Percentiles rank a stretch among this genome's conserved stretches.
Evolutionary conservation across 208 protist species (phyloP).

Genomic region (Vickermania spadyakhi): DNA sequence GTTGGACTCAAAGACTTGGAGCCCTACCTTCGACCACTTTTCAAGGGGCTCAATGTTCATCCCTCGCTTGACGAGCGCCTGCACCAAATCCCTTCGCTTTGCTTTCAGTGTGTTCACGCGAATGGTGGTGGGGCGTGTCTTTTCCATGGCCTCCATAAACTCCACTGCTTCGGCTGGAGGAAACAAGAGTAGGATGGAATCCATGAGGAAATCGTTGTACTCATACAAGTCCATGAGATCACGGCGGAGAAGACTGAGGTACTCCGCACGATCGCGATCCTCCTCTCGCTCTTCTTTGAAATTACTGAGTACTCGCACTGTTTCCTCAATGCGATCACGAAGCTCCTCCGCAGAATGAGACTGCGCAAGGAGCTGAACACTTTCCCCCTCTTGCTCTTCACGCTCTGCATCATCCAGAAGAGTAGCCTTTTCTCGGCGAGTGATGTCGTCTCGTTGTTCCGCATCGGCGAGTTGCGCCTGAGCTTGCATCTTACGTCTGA

Average conservation of each 20-base stretch:
- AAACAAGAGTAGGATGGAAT: conserved; percentile 94
- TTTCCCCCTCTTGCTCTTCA: conserved; percentile 14
- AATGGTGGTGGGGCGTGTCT: conserved; percentile 96
- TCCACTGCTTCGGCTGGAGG: conserved; percentile 86
- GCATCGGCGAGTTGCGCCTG: conserved; percentile 52
- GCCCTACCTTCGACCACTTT: conserved; percentile 95
- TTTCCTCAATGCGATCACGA: conserved; percentile 85
- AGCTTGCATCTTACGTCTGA: conserved; percentile 45
- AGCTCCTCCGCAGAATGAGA: conserved; percentile 69
- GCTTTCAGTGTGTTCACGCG: conserved; percentile 97
- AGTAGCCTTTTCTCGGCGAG: conserved; percentile 39
- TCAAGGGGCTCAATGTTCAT: conserved; percentile 97
- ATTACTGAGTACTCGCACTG: conserved; percentile 89
- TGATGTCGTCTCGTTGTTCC: conserved; percentile 55
- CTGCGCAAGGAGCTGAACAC: conserved; percentile 39
- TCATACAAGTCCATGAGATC: conserved; percentile 95
- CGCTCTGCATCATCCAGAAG: conserved; percentile 36
- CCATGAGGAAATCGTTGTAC: conserved; percentile 93
- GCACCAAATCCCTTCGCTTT: conserved; percentile 92
- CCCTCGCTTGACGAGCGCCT: conserved; percentile 92
- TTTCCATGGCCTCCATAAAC: conserved; percentile 97
- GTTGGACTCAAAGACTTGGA: conserved; percentile 97
- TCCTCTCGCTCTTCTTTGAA: conserved; percentile 88
- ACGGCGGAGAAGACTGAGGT: conserved; percentile 78
- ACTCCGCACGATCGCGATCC: conserved; percentile 83